Percentiles rank a stretch among this genome's conserved stretches.
Conservation (phyloP, 176 grass and related monocot genomes). For the Oryza meridionalis region DNA sequence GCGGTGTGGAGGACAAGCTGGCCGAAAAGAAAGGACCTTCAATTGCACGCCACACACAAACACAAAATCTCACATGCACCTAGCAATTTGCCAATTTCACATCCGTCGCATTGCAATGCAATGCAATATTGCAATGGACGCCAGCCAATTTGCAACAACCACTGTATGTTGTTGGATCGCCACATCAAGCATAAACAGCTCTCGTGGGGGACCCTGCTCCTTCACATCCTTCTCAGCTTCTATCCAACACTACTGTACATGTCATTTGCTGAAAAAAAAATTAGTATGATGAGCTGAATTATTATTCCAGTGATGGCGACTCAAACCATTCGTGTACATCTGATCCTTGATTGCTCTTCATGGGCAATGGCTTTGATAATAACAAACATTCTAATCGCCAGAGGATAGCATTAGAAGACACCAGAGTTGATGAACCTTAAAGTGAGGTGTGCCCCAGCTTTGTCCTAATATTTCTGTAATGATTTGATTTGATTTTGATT, state of each 20-base stretch:
- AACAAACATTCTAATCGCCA: constrained; percentile 3
- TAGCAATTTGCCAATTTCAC: neutral
- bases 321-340: neutral
- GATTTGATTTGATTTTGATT: no score
- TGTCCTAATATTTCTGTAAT: neutral
- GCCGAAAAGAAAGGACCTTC: constrained; percentile 4
- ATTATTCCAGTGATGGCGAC: neutral
- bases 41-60: neutral
- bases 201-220: neutral
- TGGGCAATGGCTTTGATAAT: constrained; percentile 4
- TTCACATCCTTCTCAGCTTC: neutral
- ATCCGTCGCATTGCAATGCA: neutral
- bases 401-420: neutral
- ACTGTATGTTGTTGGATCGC: neutral
- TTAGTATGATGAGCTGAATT: neutral
- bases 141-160: constrained; percentile 4
- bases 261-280: neutral
- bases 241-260: neutral
- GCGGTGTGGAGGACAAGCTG: neutral
- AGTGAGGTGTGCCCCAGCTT: neutral
- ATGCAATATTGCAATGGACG: neutral
- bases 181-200: neutral
- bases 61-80: neutral
- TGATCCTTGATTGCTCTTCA: neutral
- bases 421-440: constrained; percentile 2